A percentile compares a stretch with the other conserved stretches of the same genome.
Evolutionary conservation across 2,329 filamentous ascomycete species (phyloP).

Genomic region (Pseudogymnoascus sp.): DNA sequence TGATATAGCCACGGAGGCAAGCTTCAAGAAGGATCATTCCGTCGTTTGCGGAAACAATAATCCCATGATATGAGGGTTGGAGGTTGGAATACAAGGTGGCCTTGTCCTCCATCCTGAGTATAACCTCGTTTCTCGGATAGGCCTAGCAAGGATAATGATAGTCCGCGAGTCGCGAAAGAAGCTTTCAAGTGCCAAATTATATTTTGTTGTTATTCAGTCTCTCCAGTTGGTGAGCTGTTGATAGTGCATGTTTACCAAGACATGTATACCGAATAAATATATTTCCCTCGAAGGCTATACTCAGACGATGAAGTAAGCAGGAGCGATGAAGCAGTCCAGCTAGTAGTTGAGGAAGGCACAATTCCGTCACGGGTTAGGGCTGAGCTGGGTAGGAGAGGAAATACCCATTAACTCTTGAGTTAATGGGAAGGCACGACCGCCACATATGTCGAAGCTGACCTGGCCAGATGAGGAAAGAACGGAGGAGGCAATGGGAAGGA

Average conservation of each 20-base stretch:
- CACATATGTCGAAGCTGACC: not conserved
- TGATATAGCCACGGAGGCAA: conserved; percentile 59
- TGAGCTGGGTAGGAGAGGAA: not conserved
- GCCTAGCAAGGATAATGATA: not conserved
- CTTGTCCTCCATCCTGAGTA: not conserved
- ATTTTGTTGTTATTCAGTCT: not conserved
- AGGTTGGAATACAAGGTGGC: conserved; percentile 25
- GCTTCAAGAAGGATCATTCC: conserved; percentile 75
- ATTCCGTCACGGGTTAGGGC: not conserved
- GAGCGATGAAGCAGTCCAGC: not conserved
- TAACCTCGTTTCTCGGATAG: not conserved
- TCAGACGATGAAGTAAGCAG: not conserved
- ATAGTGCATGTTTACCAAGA: not conserved
- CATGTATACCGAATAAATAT: not conserved
- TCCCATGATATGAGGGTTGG: conserved; percentile 58
- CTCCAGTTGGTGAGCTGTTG: not conserved
- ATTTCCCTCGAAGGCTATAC: not conserved
- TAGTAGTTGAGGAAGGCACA: not conserved
- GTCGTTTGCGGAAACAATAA: conserved; percentile 61
- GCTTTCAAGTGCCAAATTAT: not conserved
- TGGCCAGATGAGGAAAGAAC: not conserved
- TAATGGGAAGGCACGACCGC: not conserved
- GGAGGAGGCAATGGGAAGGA: not conserved
- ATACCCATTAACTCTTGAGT: not conserved
- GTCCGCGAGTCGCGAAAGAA: not conserved